Evolutionary conservation across 1,139 yeast species (phyloP), one percentile per base, ranked within the genome.

Genomic region (Pichia sp.): DNA sequence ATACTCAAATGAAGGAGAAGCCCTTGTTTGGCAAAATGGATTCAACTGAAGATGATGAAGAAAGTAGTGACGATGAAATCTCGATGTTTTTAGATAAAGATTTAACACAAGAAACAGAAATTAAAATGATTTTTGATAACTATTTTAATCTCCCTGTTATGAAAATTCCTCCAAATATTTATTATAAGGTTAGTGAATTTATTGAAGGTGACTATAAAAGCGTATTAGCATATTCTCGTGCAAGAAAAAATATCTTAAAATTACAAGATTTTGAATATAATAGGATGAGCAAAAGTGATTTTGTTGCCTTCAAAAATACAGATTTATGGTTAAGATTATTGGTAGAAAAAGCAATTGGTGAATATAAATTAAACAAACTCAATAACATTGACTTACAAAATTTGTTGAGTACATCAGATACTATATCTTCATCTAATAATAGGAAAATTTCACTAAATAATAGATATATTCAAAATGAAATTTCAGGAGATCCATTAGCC

Each of bases 261-360:
- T 58, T 82, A 4, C 96, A 87, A 55, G 63, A 67, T 16, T 70
- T 71, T 12, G 71, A 77, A 0, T 78, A 68, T 50, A 63, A 67
- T 24, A 62, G 69, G 11, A 69, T 87, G 68, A 70, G 71, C 35
- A 64, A 62, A 2, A 63, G 68, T 5, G 84, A 76, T 56, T 73
- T 80, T 48, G 70, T 69, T n/a, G 73, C 70, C 6, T 86, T 85
- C 61, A 78, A 78, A 52, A 65, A 63, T 34, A 76, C 82, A 0
- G 76, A 71, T 41, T 54, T 65, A 1, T 78, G 73, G 55, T 53
- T 73, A 43, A 70, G 74, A 48, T 64, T 72, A 31, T 55, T 76
- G 35, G 71, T 78, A 16, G 63, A 46, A 10, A 46, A 47, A 30
- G 40, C 71, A 30, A 67, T 69, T 39, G 60, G 64, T 30, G 46